Evolutionary conservation across 1,284 basidiomycete genomes (phyloP).

Genomic region (Apiotrichum akiyoshidainum): DNA sequence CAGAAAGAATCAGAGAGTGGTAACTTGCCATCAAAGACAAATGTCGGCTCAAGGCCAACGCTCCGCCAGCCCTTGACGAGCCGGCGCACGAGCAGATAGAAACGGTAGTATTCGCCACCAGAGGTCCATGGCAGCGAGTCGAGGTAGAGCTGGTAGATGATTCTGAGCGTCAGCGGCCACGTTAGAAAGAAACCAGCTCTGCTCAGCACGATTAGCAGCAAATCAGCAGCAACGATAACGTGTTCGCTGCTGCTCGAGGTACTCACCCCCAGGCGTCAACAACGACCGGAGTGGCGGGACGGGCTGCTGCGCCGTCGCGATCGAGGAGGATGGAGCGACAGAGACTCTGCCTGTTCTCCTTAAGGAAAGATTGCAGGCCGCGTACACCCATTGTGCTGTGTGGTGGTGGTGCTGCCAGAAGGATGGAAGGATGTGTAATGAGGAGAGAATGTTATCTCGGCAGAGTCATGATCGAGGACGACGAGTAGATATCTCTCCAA

Average conservation of each 20-base stretch:
- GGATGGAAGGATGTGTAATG: too few species aligned
- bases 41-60: constrained; percentile 69
- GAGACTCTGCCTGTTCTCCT: constrained; percentile 64
- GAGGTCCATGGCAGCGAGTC: constrained; percentile 73
- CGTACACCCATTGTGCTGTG: constrained; percentile 66
- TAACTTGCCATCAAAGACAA: constrained; percentile 83
- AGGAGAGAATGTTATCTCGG: too few species aligned
- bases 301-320: constrained; percentile 15
- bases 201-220: background rate
- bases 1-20: background rate
- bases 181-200: background rate
- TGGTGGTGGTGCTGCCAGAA: too few species aligned
- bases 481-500: too few species aligned
- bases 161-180: constrained; percentile 54
- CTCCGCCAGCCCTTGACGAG: constrained; percentile 67
- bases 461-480: too few species aligned
- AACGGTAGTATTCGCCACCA: constrained; percentile 73
- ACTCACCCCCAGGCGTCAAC: constrained; percentile 86
- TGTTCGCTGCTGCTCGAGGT: background rate
- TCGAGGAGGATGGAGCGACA: constrained; percentile 57
- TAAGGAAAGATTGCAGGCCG: constrained; percentile 73
- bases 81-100: constrained; percentile 56
- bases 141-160: constrained; percentile 70
- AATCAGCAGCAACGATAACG: too few species aligned
- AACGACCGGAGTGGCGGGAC: constrained; percentile 55